These are phyloP conservation scores for Phialophora chinensis DNA, from an alignment of 2,329 filamentous ascomycete species.

Conservation along the genomic window DNA sequence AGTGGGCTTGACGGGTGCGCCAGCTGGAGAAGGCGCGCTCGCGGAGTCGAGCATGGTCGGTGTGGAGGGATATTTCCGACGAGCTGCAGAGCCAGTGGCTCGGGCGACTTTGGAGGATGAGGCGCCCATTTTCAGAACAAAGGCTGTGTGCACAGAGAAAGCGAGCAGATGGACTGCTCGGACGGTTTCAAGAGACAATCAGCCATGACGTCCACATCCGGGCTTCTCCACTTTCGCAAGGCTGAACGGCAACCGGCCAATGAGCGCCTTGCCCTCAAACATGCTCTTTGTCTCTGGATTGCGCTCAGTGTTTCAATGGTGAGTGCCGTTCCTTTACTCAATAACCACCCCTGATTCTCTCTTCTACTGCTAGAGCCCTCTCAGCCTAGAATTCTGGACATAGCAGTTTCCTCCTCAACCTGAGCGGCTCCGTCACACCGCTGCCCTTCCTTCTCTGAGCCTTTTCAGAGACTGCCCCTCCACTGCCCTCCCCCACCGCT, in stretches of 20 bases:
- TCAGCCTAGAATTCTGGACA: not conserved
- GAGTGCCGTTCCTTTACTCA: not conserved
- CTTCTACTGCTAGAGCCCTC: not conserved
- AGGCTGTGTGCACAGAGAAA: not conserved
- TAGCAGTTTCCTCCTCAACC: not conserved
- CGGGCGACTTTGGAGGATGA: constrained; percentile 38
- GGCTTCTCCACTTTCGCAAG: constrained; percentile 12
- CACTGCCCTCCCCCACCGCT: constrained; percentile 13
- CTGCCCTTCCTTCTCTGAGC: too few relatives aligned
- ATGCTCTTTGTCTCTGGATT: not conserved
- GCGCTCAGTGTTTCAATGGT: constrained; percentile 3
- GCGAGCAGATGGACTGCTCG: not conserved
- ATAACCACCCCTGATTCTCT: not conserved
- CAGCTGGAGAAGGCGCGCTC: constrained; percentile 25
- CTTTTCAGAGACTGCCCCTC: not conserved
- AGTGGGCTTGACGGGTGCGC: constrained; percentile 18
- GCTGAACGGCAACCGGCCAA: constrained; percentile 15
- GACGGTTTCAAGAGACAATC: not conserved
- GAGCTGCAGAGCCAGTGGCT: constrained; percentile 35
- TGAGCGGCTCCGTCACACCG: not conserved
- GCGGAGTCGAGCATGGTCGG: constrained; percentile 34
- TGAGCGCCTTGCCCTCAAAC: not conserved
- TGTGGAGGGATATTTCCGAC: constrained; percentile 38
- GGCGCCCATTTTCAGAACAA: constrained; percentile 31
- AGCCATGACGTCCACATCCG: not conserved